phyloP scores from a whole-genome alignment of 352 stramenopile species.

The Elongisporangium undulatum region DNA sequence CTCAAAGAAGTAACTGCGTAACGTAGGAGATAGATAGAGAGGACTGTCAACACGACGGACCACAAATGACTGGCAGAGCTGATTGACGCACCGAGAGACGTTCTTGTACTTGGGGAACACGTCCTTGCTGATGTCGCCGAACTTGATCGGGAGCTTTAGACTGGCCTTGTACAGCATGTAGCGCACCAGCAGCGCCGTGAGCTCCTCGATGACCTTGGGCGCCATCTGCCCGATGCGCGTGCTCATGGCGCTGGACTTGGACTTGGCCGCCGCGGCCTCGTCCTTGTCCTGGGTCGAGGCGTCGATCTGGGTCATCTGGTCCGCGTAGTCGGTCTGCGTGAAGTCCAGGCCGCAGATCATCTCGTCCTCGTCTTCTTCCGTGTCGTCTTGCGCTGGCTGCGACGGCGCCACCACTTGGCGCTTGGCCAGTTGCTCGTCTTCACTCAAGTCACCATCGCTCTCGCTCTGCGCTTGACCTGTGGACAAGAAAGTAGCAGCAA shows the following conservation, averaged over 20 bases:
- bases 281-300: constrained; percentile 18
- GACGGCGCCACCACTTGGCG: neutral
- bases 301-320: constrained; percentile 41
- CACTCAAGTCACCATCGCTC: constrained; percentile 3
- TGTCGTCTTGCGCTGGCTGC: neutral
- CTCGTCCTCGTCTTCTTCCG: constrained; percentile 26
- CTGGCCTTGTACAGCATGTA: constrained; percentile 86
- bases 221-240: constrained; percentile 45
- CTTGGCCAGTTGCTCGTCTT: neutral
- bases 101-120: constrained; percentile 81
- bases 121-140: constrained; percentile 80
- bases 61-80: constrained; percentile 1
- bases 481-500: no score
- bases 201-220: constrained; percentile 63
- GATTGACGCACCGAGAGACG: constrained; percentile 37
- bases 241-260: constrained; percentile 26
- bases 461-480: constrained; percentile 14
- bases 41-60: neutral
- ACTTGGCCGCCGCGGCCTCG: constrained; percentile 26
- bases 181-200: constrained; percentile 70
- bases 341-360: constrained; percentile 61
- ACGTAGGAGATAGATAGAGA: constrained; percentile 5
- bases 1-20: constrained; percentile 70
- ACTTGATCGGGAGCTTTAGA: constrained; percentile 73
- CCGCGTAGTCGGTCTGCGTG: constrained; percentile 71